Percentiles rank a stretch among this genome's conserved stretches.
Conservation (phyloP, 306 rosid genomes). For the Trifolium pratense region DNA sequence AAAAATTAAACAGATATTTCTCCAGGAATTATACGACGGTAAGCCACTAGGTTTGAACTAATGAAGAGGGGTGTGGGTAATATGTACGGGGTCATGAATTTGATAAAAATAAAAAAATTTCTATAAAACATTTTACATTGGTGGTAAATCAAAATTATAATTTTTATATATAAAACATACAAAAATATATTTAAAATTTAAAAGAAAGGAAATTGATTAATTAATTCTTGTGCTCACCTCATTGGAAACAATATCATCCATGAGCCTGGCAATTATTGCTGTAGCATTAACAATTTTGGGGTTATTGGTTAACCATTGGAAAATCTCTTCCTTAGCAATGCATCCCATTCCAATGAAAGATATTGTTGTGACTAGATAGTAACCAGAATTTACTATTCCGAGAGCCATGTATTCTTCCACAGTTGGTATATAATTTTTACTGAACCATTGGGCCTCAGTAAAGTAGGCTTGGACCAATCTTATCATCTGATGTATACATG, state of each 20-base stretch:
- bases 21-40: no score
- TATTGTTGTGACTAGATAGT: not conserved
- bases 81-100: no score
- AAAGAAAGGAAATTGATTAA: not conserved
- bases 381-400: not conserved
- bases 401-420: conserved; percentile 16
- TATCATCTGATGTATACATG: not conserved
- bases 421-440: not conserved
- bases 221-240: conserved; percentile 5
- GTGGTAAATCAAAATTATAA: no score
- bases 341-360: conserved; percentile 26
- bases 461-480: not conserved
- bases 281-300: conserved; percentile 17
- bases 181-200: not conserved
- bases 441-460: conserved; percentile 21
- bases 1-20: not conserved
- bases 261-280: not conserved
- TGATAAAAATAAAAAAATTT: no score
- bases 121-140: no score
- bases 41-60: no score
- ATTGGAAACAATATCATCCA: conserved; percentile 4
- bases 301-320: conserved; percentile 3
- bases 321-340: not conserved
- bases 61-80: no score
- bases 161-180: no score